Conservation (phyloP, 768 basidiomycete genomes). For the Amanita jacksonii region DNA sequence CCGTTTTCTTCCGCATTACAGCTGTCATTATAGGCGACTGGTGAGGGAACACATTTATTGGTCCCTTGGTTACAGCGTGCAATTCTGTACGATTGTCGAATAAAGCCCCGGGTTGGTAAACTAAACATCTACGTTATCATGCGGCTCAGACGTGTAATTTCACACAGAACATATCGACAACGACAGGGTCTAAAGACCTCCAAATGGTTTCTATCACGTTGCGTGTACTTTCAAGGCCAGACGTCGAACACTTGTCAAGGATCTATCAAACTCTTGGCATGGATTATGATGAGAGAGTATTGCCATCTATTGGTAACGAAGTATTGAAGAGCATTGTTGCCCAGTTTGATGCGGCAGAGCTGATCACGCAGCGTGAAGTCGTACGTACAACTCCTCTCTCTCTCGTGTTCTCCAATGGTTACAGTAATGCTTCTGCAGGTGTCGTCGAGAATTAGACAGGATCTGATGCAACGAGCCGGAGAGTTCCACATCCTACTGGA, state of each 20-base stretch:
- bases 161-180: conserved; percentile 90
- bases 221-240: conserved; percentile 90
- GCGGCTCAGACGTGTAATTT: conserved; percentile 8
- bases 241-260: conserved; percentile 76
- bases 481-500: conserved; percentile 95
- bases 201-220: conserved; percentile 98
- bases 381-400: conserved; percentile 35
- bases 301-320: conserved; percentile 97
- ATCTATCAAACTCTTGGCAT: conserved; percentile 93
- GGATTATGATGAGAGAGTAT: conserved; percentile 96
- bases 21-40: conserved; percentile 48
- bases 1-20: conserved; percentile 6
- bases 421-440: conserved; percentile 35
- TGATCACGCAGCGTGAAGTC: conserved; percentile 96
- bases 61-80: conserved; percentile 94
- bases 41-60: conserved; percentile 94
- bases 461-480: conserved; percentile 85
- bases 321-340: conserved; percentile 97
- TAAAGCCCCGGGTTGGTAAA: conserved; percentile 78
- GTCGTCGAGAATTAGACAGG: conserved; percentile 85
- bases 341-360: conserved; percentile 93
- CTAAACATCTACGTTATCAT: neutral
- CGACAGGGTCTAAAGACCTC: conserved; percentile 95
- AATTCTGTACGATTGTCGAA: conserved; percentile 95
- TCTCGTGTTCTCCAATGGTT: neutral